Percentiles rank a stretch among this genome's conserved stretches.
Conservation (phyloP, 495 filamentous ascomycete species). For the Mycothermus thermophilus region DNA sequence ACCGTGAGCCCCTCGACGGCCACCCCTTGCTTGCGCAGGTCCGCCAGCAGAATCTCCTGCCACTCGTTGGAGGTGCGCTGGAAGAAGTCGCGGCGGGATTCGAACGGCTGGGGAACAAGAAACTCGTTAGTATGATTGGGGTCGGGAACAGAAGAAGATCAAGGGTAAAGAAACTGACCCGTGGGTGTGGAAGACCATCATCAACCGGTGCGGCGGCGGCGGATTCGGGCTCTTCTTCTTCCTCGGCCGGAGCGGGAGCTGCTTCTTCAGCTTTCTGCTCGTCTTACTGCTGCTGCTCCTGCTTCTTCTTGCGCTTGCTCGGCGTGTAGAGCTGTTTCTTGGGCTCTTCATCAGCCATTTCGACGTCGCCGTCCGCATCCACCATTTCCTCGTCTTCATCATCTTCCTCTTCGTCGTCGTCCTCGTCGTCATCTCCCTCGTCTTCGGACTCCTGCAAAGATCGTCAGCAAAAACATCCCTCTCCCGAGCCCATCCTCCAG, state of each 20-base stretch:
- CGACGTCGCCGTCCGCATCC: constrained; percentile 43
- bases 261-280: too few species aligned
- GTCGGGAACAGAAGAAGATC: not conserved
- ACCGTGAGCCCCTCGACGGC: constrained; percentile 50
- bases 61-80: constrained; percentile 73
- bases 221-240: constrained; percentile 37
- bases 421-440: constrained; percentile 53
- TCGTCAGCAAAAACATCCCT: constrained; percentile 12
- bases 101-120: constrained; percentile 65
- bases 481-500: not conserved
- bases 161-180: constrained; percentile 25
- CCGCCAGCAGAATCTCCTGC: constrained; percentile 71
- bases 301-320: constrained; percentile 38
- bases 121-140: constrained; percentile 20
- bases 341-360: constrained; percentile 25
- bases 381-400: constrained; percentile 56
- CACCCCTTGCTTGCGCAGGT: constrained; percentile 43
- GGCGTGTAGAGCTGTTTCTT: constrained; percentile 19
- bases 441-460: constrained; percentile 43
- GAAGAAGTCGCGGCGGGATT: constrained; percentile 86
- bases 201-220: constrained; percentile 30
- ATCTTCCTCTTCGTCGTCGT: constrained; percentile 56
- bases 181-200: constrained; percentile 47
- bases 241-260: constrained; percentile 18
- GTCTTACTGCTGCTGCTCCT: too few species aligned